phyloP scores from a whole-genome alignment of 1,284 basidiomycete genomes.

The Malassezia yamatoensis region DNA sequence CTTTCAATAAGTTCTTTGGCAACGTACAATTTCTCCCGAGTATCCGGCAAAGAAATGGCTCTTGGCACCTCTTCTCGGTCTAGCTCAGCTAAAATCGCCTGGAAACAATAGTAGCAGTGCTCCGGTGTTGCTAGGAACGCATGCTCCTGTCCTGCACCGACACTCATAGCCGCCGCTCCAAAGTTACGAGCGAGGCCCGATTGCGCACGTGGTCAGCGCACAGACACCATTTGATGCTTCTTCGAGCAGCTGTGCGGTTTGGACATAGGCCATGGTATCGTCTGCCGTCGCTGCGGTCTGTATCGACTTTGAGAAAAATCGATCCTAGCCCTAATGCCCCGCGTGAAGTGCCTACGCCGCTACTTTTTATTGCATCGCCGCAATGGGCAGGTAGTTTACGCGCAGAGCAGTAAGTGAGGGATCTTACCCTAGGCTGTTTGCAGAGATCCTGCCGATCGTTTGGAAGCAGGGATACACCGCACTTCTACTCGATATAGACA shows the following conservation, averaged over 20 bases:
- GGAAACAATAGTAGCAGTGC: conserved; percentile 53
- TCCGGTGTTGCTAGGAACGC: conserved; percentile 22
- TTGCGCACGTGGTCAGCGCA: neutral
- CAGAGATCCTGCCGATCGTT: conserved; percentile 19
- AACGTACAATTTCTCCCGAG: conserved; percentile 11
- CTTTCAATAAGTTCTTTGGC: conserved; percentile 50
- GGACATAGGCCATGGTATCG: too few species aligned
- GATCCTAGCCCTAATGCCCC: conserved; percentile 1
- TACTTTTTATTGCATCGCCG: conserved; percentile 34
- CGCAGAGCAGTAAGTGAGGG: conserved; percentile 17
- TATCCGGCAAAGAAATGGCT: conserved; percentile 15
- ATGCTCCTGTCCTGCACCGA: neutral
- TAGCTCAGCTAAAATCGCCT: conserved; percentile 50
- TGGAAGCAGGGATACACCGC: conserved; percentile 23
- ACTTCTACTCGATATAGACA: conserved; percentile 31
- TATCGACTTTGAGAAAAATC: conserved; percentile 16
- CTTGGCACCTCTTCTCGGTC: conserved; percentile 1
- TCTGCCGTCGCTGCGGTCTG: neutral
- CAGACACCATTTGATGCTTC: neutral
- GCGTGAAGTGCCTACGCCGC: conserved; percentile 38
- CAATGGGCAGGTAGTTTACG: conserved; percentile 23
- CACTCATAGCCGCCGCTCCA: neutral
- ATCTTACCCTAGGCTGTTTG: conserved; percentile 10
- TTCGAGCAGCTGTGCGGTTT: neutral
- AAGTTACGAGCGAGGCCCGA: neutral